phyloP scores from a whole-genome alignment of 495 filamentous ascomycete genomes.

The Penicillium roqueforti region DNA sequence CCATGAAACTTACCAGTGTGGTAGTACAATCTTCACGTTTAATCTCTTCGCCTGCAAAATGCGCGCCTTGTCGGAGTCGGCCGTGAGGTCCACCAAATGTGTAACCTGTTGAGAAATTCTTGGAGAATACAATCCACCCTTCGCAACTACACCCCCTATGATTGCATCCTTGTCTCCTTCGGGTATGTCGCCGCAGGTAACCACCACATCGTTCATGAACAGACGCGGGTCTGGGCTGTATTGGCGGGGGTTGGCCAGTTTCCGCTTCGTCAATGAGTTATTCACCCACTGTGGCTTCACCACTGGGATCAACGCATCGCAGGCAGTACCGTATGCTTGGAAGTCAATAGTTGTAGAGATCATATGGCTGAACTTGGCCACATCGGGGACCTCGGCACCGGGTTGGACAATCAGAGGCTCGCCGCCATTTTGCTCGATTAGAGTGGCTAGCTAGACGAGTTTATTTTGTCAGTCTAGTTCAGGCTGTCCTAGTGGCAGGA shows the following conservation, averaged over 20 bases:
- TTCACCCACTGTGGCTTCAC: constrained; percentile 80
- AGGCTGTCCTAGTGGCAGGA: constrained; percentile 8
- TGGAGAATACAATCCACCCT: constrained; percentile 76
- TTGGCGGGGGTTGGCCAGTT: constrained; percentile 71
- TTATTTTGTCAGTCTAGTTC: background rate
- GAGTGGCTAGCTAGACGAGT: constrained; percentile 30
- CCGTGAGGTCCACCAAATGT: constrained; percentile 80
- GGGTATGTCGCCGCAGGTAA: constrained; percentile 78
- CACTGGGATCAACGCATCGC: constrained; percentile 72
- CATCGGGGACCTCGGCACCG: constrained; percentile 43
- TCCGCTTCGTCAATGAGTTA: constrained; percentile 59
- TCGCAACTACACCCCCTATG: constrained; percentile 79
- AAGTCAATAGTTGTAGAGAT: constrained; percentile 85
- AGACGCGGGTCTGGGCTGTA: constrained; percentile 87
- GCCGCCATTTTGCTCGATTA: constrained; percentile 52
- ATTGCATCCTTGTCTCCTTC: constrained; percentile 89
- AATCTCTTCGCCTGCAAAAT: constrained; percentile 58
- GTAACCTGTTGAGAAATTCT: constrained; percentile 69
- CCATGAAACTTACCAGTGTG: constrained; percentile 69
- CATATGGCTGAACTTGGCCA: constrained; percentile 70
- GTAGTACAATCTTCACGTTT: constrained; percentile 79
- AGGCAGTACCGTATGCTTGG: constrained; percentile 67
- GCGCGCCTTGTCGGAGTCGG: constrained; percentile 69
- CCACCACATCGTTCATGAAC: constrained; percentile 77
- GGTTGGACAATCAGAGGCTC: constrained; percentile 43